Evolutionary conservation across 1,284 basidiomycete species (phyloP).

Genomic region (Puccinia polysora): DNA sequence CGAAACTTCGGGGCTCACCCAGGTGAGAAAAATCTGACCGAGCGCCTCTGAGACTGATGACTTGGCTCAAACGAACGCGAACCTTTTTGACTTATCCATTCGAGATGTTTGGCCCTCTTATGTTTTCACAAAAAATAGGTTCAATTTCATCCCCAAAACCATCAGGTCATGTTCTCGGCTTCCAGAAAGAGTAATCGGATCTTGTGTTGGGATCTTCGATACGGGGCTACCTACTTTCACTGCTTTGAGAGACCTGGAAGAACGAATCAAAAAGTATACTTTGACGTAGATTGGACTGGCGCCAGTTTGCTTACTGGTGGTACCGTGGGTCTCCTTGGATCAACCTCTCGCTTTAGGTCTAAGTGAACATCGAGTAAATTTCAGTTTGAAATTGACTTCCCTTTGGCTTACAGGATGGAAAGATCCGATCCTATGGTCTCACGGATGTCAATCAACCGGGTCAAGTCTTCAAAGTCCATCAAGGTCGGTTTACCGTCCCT

Average conservation of each 20-base stretch:
- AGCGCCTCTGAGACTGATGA: too few relatives aligned
- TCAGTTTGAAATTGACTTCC: not conserved
- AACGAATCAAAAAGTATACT: constrained; percentile 72
- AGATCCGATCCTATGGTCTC: constrained; percentile 32
- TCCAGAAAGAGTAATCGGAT: constrained; percentile 66
- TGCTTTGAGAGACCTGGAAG: constrained; percentile 54
- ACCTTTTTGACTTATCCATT: too few relatives aligned
- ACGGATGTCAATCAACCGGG: constrained; percentile 13
- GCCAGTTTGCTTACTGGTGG: constrained; percentile 70
- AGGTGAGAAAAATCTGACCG: constrained; percentile 63
- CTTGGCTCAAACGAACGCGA: too few relatives aligned
- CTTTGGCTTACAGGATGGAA: constrained; percentile 20
- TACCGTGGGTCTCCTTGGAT: constrained; percentile 58
- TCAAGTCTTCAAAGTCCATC: constrained; percentile 32
- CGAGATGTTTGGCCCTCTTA: too few relatives aligned
- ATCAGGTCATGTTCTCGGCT: constrained; percentile 70
- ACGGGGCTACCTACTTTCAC: constrained; percentile 58
- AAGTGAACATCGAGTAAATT: not conserved
- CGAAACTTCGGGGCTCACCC: constrained; percentile 63
- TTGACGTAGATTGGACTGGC: constrained; percentile 66
- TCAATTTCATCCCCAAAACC: constrained; percentile 68
- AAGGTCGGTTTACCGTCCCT: too few relatives aligned
- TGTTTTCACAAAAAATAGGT: too few relatives aligned
- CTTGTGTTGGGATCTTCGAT: constrained; percentile 71
- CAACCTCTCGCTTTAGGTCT: constrained; percentile 46